Evolutionary conservation across 768 basidiomycete genomes (phyloP), one percentile per base, ranked within the genome.

Genomic region (Panellus pusillus): DNA sequence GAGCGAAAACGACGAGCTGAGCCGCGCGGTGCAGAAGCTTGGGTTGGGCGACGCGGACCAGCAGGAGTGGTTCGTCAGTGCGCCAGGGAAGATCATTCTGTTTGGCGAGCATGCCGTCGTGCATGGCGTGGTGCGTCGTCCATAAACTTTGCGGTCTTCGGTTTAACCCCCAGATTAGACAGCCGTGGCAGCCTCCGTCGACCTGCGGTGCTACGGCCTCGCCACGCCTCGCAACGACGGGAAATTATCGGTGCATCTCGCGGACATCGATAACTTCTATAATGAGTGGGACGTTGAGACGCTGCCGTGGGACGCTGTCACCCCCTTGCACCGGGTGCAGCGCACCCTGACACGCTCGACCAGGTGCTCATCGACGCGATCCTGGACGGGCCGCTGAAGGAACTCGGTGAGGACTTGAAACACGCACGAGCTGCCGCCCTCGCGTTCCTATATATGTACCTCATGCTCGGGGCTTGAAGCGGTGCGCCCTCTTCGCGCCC

Each of bases 21-120:
- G 76, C 55, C 75, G 77, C 40, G 89, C 87, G 9, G 84, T 89
- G n/a, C 79, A 88, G 68, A 84, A 82, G 66, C 74, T 91, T 39
- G 81, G 80, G 6, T 64, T 78, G 44, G 64, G 70, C 61, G 69
- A 61, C 55, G 65, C 52, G 24, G 70, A 72, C 44, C 65, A 80
- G 45, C 69, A 73, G 37, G 87, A 90, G 65, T 91, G 91, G 86
- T 79, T 97, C 47, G 87, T 98, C 53, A 94, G 93, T 52, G 93
- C 97, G 3, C 97, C 97, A 8, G 97, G 97, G 20, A 99, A 99
- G 67, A 91, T 98, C 54, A 98, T 99, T 60, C 70, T 99, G 57
- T 99, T 98, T 61, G 97, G 97, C 44, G 97, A 99, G 72, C 97
- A 99, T 70, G 96, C 97, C 15, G 97, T 99, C 46, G 97, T 99